These are phyloP conservation scores for Fusarium hainanense DNA, from an alignment of 2,329 filamentous ascomycete species.

Conservation along the genomic window DNA sequence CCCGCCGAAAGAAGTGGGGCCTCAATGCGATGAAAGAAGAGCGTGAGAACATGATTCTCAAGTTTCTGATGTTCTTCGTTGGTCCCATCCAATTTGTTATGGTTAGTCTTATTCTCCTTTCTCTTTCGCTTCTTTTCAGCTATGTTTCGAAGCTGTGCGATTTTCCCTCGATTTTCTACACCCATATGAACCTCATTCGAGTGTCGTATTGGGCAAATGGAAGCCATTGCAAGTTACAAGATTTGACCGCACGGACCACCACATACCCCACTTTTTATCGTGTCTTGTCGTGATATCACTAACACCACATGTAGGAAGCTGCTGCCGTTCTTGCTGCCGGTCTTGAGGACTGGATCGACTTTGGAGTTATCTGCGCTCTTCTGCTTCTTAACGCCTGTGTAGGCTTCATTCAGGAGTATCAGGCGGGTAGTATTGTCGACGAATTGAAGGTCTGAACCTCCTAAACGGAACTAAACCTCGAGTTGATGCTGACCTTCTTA, in stretches of 20 bases:
- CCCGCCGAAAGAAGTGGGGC: conserved; percentile 77
- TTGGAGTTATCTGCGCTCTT: conserved; percentile 88
- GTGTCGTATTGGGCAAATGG: too few species aligned
- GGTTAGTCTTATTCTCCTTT: conserved; percentile 61
- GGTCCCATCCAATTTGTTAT: conserved; percentile 95
- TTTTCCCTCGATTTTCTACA: background rate
- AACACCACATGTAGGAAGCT: conserved; percentile 57
- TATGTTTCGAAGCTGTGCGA: background rate
- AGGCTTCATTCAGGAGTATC: conserved; percentile 89
- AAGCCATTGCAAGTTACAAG: background rate
- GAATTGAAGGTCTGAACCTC: too few species aligned
- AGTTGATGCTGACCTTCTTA: too few species aligned
- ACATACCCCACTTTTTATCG: background rate
- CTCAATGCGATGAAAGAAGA: conserved; percentile 93
- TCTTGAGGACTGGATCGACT: conserved; percentile 91
- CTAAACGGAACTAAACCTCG: too few species aligned
- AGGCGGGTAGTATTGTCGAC: conserved; percentile 49
- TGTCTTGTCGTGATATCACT: background rate
- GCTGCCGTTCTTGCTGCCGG: conserved; percentile 84
- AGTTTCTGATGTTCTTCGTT: conserved; percentile 85
- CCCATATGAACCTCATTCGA: too few species aligned
- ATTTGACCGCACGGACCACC: background rate
- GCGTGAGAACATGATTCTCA: conserved; percentile 85
- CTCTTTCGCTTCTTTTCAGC: background rate
- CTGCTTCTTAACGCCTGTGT: conserved; percentile 86